Base-by-base conservation (phyloP, 2,329 filamentous ascomycete genomes). In the Cladosporium sp. region DNA sequence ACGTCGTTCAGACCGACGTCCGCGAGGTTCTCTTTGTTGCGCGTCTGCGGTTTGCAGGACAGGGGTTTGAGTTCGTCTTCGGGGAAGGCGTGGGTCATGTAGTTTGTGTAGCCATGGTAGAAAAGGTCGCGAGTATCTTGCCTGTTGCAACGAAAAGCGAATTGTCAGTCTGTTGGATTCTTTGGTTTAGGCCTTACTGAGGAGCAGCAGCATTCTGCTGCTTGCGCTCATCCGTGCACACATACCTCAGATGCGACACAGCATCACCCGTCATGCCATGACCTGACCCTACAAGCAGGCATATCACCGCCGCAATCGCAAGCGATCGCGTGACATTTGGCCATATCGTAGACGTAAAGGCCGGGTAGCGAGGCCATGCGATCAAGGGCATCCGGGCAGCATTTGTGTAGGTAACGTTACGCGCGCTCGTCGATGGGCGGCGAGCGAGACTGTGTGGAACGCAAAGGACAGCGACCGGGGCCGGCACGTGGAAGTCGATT, bases 51-150 rank as follows among this genome's bases (percentile, higher is more conserved):
- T 15, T 78, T 78, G 74, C 94, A 99, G 24, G 90, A 86, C 19
- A 99, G 77, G 8, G 94, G 94, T 45, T 90, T 89, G 58, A 99
- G 79, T 83, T 94, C 94, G 70, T 99, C 94, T 74, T 97, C 94
- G 12, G 94, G 94, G 69, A 97, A 99, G 58, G 92, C 94, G 73
- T 96, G 81, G 63, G 83, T 77, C 86, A 97, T 94, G 78, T 99
- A 99, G 73, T 93, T 96, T 75, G 92, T 86, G 77, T 87, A 97
- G 60, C 94, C 94, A 79, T 99, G 94, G 74, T 96, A 96, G 78
- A 97, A 97, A 82, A 97, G 91, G 65, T 90, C 81, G 58, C 70
- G 66, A 24, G 78, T 78, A 61, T 80, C 77, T 65, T 75, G 75
- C 64, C 75, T 77, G 25, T 12, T n/a, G n/a, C n/a, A 50, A 20